Conservation (phyloP, 108 stramenopile species). For the Parietichytrium sp. region DNA sequence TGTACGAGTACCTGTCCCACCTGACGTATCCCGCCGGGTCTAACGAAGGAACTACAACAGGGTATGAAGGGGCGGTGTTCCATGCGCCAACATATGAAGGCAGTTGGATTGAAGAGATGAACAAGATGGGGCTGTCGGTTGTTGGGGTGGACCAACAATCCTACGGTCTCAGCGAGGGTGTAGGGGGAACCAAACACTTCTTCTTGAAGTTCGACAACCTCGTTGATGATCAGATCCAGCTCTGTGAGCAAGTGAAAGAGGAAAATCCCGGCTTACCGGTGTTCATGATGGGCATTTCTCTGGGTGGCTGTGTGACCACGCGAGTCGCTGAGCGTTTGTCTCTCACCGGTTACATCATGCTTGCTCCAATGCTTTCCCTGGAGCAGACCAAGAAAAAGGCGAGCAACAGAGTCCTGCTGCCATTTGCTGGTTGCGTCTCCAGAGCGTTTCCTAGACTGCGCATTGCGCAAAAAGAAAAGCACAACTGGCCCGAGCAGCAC, state of each 20-base stretch:
- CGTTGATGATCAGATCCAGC: background rate
- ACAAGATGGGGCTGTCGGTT: background rate
- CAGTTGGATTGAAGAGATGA: background rate
- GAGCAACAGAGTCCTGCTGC: conserved; percentile 1
- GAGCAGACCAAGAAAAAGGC: background rate
- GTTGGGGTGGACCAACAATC: conserved; percentile 9
- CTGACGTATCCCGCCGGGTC: background rate
- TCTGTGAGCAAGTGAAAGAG: background rate
- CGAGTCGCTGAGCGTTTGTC: background rate
- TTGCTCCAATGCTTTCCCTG: conserved; percentile 34
- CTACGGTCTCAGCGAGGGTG: conserved; percentile 2
- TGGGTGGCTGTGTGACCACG: background rate
- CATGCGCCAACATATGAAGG: background rate
- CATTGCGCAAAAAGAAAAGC: background rate
- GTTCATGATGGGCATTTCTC: background rate
- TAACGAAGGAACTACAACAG: background rate
- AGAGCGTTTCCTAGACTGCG: background rate
- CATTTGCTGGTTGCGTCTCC: background rate
- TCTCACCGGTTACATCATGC: background rate
- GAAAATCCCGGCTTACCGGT: background rate
- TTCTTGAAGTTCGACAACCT: background rate
- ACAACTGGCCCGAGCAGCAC: background rate
- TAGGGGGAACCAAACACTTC: background rate
- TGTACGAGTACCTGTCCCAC: conserved; percentile 1
- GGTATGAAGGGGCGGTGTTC: background rate